Percentiles rank a stretch among this genome's conserved stretches.
These are phyloP conservation scores for Trametes maxima DNA, from an alignment of 768 basidiomycete species.

Conservation along the genomic window DNA sequence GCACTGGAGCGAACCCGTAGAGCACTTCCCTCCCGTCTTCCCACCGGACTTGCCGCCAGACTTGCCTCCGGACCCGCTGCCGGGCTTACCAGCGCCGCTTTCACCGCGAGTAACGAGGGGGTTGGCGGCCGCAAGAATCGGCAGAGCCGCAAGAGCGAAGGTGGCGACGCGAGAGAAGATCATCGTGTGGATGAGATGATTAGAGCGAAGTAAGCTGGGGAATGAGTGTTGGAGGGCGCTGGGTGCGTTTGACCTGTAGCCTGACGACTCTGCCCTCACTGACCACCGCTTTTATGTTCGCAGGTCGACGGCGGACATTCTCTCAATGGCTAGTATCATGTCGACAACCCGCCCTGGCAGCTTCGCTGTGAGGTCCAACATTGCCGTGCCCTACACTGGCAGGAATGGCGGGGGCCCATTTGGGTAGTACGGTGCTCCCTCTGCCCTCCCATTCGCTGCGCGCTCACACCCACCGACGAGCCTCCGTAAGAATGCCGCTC, in stretches of 20 bases:
- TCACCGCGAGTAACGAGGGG: slow-evolving; percentile 11
- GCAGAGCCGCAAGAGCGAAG: slow-evolving; percentile 9
- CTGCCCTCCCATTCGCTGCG: too few relatives aligned
- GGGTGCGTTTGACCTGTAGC: neutral
- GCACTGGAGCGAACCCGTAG: slow-evolving; percentile 15
- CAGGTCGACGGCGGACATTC: neutral
- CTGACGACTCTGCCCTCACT: neutral
- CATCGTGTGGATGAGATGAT: neutral
- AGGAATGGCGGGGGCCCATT: too few relatives aligned
- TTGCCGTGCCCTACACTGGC: neutral
- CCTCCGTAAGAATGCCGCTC: too few relatives aligned
- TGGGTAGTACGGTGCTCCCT: too few relatives aligned
- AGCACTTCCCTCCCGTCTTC: neutral
- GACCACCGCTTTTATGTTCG: neutral
- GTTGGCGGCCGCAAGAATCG: slow-evolving; percentile 21
- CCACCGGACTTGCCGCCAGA: neutral
- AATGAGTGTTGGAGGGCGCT: neutral
- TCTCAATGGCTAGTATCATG: neutral
- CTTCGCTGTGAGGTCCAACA: neutral
- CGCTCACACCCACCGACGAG: too few relatives aligned
- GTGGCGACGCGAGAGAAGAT: slow-evolving; percentile 18
- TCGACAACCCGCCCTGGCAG: neutral
- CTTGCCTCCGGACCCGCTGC: too few relatives aligned
- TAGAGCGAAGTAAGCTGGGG: neutral
- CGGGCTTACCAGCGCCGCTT: neutral